These are phyloP conservation scores for Erythrobasidium hasegawianum DNA, from an alignment of 1,284 basidiomycete genomes.

Conservation along the genomic window DNA sequence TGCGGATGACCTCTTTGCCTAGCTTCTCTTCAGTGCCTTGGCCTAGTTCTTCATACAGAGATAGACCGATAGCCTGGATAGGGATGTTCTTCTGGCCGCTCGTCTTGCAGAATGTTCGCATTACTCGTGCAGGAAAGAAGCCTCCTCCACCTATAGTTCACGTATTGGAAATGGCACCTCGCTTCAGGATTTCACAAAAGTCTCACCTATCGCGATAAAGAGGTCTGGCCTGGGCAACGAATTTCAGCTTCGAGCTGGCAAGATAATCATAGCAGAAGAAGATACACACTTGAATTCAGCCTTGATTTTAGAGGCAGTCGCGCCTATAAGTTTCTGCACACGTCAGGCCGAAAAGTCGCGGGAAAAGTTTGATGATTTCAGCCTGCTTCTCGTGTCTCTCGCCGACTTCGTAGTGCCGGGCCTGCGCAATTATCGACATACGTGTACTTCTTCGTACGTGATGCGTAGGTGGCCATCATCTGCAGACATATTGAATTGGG, in stretches of 20 bases:
- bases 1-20: slow-evolving; percentile 78
- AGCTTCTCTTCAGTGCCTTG: slow-evolving; percentile 53
- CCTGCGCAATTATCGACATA: slow-evolving; percentile 23
- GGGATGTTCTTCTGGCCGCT: slow-evolving; percentile 71
- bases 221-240: slow-evolving; percentile 47
- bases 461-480: slow-evolving; percentile 61
- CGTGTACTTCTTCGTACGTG: slow-evolving; percentile 78
- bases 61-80: slow-evolving; percentile 85
- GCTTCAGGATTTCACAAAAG: slow-evolving; percentile 59
- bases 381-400: background rate
- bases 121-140: slow-evolving; percentile 88
- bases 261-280: slow-evolving; percentile 26
- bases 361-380: background rate
- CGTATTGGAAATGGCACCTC: slow-evolving; percentile 33
- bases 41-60: slow-evolving; percentile 75
- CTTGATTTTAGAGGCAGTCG: slow-evolving; percentile 60
- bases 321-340: slow-evolving; percentile 59
- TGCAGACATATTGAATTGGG: slow-evolving; percentile 44
- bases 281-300: slow-evolving; percentile 63
- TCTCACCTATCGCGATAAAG: slow-evolving; percentile 75
- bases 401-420: slow-evolving; percentile 45
- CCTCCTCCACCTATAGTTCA: slow-evolving; percentile 55
- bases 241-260: too few relatives aligned
- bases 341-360: background rate
- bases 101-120: slow-evolving; percentile 83